These are phyloP conservation scores for Hypocreales sp. DNA, from an alignment of 2,329 filamentous ascomycete species.

Conservation along the genomic window DNA sequence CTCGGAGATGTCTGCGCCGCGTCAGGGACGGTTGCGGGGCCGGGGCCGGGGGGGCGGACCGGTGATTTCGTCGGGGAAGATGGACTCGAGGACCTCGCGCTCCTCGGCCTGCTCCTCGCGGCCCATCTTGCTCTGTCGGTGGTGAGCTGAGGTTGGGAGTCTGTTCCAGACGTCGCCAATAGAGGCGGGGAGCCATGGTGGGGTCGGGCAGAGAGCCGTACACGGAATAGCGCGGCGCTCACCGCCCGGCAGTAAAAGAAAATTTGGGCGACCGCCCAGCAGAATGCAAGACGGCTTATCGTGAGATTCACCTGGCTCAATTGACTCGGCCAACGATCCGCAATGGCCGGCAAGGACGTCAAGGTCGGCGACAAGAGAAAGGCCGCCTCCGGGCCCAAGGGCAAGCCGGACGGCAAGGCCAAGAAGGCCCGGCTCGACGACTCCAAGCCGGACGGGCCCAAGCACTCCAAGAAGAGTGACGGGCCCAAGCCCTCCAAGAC, in stretches of 20 bases:
- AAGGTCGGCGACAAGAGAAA: conserved; percentile 42
- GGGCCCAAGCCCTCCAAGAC: conserved; percentile 16
- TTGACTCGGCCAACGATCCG: no score
- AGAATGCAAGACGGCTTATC: no score
- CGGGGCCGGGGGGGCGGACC: conserved; percentile 31
- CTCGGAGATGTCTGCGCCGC: conserved; percentile 62
- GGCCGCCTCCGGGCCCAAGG: conserved; percentile 27
- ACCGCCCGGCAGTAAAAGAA: conserved; percentile 20
- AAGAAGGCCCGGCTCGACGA: conserved; percentile 37
- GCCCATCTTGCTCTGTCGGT: conserved; percentile 29
- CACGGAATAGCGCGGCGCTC: no score
- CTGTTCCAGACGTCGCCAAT: background rate
- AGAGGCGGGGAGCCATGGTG: background rate
- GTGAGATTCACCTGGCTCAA: no score
- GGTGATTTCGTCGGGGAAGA: conserved; percentile 95
- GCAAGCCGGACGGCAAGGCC: conserved; percentile 21
- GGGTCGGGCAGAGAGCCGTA: background rate
- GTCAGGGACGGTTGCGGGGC: background rate
- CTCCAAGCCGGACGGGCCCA: conserved; percentile 15
- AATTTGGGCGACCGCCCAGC: conserved; percentile 5
- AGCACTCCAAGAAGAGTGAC: conserved; percentile 18
- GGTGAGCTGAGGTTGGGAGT: background rate
- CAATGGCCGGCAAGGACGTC: conserved; percentile 33
- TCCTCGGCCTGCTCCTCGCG: conserved; percentile 89
- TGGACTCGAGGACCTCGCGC: conserved; percentile 93